Evolutionary conservation across 2,329 filamentous ascomycete genomes (phyloP), one percentile per base, ranked within the genome.

Genomic region (Elsinoe necatrix): DNA sequence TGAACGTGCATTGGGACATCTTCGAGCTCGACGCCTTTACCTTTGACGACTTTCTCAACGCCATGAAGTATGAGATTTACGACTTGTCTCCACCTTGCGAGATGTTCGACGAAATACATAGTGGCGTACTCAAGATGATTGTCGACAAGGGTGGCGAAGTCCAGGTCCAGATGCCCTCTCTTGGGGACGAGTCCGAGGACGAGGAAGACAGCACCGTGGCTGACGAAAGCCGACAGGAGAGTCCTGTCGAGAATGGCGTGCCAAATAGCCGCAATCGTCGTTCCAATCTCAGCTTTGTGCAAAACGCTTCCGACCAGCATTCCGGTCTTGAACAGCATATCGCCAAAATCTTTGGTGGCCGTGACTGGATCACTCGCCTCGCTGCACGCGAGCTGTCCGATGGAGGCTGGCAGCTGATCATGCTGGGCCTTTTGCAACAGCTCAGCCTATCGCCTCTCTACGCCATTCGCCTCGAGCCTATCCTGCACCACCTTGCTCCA

Each of bases 1-100:
- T 98, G 31, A 98, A 96, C 65, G 92, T 98, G n/a, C 96, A 96
- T 68, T 95, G 90, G 67, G 89, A 95, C 66, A 86, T 96, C 16
- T 95, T 95, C 67, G 83, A 89, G 66, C 78, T 98, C 23, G 93
- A 98, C 70, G 97, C 92, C 0, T 98, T 98, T 67, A 97, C 92
- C 0, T 95, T 97, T 65, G 93, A 98, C 68, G 93, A 98, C 69
- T 97, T 91, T 65, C 79, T 95, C 3, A 87, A 97, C 68, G 86
- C 91, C 0, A 84, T 98, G 77, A 80, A 84, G 50, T 85, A 91
- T 58, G 80, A 86, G 0, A 89, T 84, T 0, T 80, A 85, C 31
- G 83, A 89, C 20, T 16, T 34, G 14, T 52, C 25, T 6, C 75
- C 82, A 0, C 84, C 86, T 6, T 93, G 93, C 54, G 86, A 96